Percentiles rank a stretch among this genome's conserved stretches.
Evolutionary conservation across 148 eudicot species (phyloP).

Genomic region (Fagopyrum tataricum): DNA sequence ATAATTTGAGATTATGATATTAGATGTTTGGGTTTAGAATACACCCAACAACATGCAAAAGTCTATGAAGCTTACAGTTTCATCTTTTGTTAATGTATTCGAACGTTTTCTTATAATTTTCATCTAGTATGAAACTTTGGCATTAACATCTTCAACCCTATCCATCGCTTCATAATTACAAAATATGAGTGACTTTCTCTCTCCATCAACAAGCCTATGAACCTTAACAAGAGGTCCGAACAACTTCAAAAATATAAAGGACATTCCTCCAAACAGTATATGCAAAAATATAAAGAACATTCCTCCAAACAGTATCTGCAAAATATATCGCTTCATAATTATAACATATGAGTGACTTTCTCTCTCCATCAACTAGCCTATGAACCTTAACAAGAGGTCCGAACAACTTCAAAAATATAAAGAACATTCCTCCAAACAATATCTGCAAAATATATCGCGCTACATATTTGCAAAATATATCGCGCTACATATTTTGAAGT

Average conservation of each 20-base stretch:
- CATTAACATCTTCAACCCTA: conserved; percentile 18
- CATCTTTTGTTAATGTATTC: conserved; percentile 23
- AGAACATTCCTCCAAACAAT: conserved; percentile 12
- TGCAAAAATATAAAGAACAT: no score
- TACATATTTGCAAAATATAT: no score
- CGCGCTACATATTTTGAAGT: no score
- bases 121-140: no score
- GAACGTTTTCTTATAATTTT: conserved; percentile 10
- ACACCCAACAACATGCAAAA: conserved; percentile 14
- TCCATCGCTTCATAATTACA: conserved; percentile 22
- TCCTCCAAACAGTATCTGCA: no score
- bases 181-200: no score
- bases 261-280: no score
- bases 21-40: conserved; percentile 17
- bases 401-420: conserved; percentile 9
- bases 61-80: conserved; percentile 21
- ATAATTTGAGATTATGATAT: not conserved
- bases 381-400: conserved; percentile 20
- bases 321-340: no score
- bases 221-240: no score
- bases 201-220: no score
- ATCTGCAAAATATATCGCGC: no score
- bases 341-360: conserved; percentile 11
- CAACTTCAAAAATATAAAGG: no score
- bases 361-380: conserved; percentile 20